A percentile compares a stretch with the other conserved stretches of the same genome.
Evolutionary conservation across 371 early-diverging fungal species (phyloP).

Genomic region (Apophysomyces elegans): DNA sequence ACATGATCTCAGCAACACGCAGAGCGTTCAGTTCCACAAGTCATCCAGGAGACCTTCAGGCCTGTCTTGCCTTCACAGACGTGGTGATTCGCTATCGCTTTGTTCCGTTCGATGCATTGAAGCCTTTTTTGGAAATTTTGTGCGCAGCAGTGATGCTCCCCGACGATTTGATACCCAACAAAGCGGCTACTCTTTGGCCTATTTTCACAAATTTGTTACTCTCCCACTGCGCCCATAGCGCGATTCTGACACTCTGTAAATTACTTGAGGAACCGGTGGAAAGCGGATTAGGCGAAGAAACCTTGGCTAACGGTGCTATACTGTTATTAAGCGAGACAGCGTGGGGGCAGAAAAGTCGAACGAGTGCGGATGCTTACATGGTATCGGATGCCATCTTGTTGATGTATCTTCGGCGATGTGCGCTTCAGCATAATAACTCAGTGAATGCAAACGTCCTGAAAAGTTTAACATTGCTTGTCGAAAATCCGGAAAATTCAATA

Average conservation of each 20-base stretch:
- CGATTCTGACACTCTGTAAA: conserved; percentile 62
- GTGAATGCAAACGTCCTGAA: conserved; percentile 33
- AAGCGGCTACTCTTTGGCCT: conserved; percentile 54
- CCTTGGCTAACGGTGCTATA: conserved; percentile 56
- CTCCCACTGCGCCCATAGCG: conserved; percentile 69
- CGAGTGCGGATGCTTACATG: conserved; percentile 35
- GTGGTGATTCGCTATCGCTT: conserved; percentile 73
- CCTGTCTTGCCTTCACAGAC: conserved; percentile 68
- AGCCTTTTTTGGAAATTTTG: conserved; percentile 60
- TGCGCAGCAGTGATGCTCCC: conserved; percentile 52
- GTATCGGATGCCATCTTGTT: conserved; percentile 43
- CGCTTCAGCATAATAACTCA: conserved; percentile 23
- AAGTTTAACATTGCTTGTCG: conserved; percentile 21
- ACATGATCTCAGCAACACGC: conserved; percentile 57
- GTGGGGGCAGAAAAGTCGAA: conserved; percentile 47
- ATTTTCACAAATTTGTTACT: conserved; percentile 68
- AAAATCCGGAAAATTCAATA: conserved; percentile 21
- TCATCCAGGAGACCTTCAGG: conserved; percentile 49
- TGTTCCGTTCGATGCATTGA: conserved; percentile 63
- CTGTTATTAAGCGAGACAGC: conserved; percentile 56
- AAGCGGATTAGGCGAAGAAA: conserved; percentile 24
- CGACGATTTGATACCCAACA: conserved; percentile 24
- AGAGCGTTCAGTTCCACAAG: conserved; percentile 52
- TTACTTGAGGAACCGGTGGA: conserved; percentile 38
- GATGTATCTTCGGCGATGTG: conserved; percentile 39